Percentiles rank a stretch among this genome's conserved stretches.
phyloP scores from a whole-genome alignment of 352 stramenopile genomes.

The Phytophthora kernoviae region DNA sequence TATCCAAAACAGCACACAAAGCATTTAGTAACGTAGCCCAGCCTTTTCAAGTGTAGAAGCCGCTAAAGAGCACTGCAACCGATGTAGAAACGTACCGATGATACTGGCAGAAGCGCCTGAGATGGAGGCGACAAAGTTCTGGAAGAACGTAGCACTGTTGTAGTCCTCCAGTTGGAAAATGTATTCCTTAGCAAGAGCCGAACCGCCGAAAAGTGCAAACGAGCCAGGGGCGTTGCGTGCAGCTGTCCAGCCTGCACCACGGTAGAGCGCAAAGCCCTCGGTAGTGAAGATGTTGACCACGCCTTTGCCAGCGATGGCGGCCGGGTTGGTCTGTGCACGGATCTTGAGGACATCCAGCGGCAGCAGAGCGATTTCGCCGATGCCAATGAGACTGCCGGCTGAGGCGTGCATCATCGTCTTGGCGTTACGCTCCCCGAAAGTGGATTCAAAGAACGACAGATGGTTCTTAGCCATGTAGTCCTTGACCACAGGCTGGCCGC shows the following conservation, averaged over 20 bases:
- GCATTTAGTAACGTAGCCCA: not conserved
- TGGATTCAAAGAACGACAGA: constrained; percentile 83
- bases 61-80: too few relatives aligned
- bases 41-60: too few relatives aligned
- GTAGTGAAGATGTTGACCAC: constrained; percentile 93
- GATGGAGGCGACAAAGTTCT: constrained; percentile 92
- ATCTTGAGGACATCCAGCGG: constrained; percentile 98
- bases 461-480: constrained; percentile 93
- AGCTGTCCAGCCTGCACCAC: constrained; percentile 90
- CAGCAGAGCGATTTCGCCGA: constrained; percentile 95
- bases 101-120: constrained; percentile 81
- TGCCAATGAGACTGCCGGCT: constrained; percentile 92
- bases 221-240: constrained; percentile 94
- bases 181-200: constrained; percentile 88
- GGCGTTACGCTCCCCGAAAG: constrained; percentile 92
- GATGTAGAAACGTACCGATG: constrained; percentile 56
- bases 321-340: constrained; percentile 95
- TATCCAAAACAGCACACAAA: constrained; percentile 12
- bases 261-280: constrained; percentile 93
- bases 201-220: constrained; percentile 96
- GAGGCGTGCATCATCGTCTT: constrained; percentile 94
- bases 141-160: constrained; percentile 91
- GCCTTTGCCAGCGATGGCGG: constrained; percentile 90
- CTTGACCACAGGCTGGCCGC: constrained; percentile 93
- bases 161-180: constrained; percentile 91